Evolutionary conservation across 129 eudicot genomes (phyloP), one percentile per base, ranked within the genome.

Genomic region (Artemisia tridentata): DNA sequence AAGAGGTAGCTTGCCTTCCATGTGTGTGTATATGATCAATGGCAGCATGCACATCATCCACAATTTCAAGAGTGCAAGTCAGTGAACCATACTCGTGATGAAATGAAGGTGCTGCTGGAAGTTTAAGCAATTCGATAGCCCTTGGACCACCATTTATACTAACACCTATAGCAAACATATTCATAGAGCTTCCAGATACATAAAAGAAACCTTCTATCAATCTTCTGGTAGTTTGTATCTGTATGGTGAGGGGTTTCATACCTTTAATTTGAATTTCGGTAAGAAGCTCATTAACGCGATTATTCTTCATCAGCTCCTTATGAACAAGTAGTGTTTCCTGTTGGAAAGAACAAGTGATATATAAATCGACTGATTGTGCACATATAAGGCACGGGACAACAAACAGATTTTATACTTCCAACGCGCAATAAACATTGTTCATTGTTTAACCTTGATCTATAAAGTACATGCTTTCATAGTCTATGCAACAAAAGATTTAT

Each of bases 281-380:
- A 25, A 90, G 80, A 57, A 95, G 88, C 69, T 90, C 99, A 49
- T 82, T 82, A 31, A 88, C 77, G 56, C 78, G 78, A n/a, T 92
- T 97, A 67, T 68, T 80, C n/a, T n/a, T n/a, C n/a, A n/a, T n/a
- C n/a, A n/a, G n/a, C n/a, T n/a, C n/a, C n/a, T n/a, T n/a, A n/a
- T 93, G 99, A 69, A 93, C 90, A 77, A 93, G 97, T 67, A 93
- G 89, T 63, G 99, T 93, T 85, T 93, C 99, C 99, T 93, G 72
- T 67, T 23, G 69, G 14, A 63, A 48, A n/a, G 43, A 25, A 70
- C 72, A 70, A 75, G 18, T 14, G 72, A 53, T 14, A 65, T 29
- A 63, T 45, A 20, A 41, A 21, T 1, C 8, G 14, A 13, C 51
- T 38, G 55, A 34, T 68, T 50, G n/a, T 21, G 25, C 0, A 21